Evolutionary conservation across 1,139 yeast species (phyloP).

Genomic region (Scheffersomyces titani): DNA sequence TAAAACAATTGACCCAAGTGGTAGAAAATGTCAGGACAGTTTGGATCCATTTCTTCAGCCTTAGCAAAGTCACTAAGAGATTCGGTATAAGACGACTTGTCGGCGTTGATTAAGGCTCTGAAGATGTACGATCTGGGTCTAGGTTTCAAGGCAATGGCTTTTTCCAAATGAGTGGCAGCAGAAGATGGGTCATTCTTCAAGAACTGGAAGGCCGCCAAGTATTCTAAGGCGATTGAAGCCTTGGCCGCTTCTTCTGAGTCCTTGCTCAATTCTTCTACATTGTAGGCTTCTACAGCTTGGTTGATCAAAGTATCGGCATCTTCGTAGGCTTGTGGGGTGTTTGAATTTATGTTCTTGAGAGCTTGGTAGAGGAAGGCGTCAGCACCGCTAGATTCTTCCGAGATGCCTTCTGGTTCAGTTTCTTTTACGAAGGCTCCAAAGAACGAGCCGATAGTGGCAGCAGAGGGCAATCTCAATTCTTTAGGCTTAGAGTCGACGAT

Average conservation of each 20-base stretch:
- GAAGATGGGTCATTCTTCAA: slow-evolving; percentile 70
- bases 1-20: slow-evolving; percentile 94
- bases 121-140: slow-evolving; percentile 82
- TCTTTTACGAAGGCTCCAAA: slow-evolving; percentile 68
- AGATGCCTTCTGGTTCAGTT: slow-evolving; percentile 50
- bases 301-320: slow-evolving; percentile 69
- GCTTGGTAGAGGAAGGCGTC: slow-evolving; percentile 72
- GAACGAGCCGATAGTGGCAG: slow-evolving; percentile 83
- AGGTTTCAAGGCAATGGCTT: slow-evolving; percentile 68
- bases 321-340: slow-evolving; percentile 72
- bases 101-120: slow-evolving; percentile 84
- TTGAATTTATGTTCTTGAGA: slow-evolving; percentile 59
- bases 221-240: slow-evolving; percentile 72
- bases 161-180: slow-evolving; percentile 59
- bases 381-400: slow-evolving; percentile 48
- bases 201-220: slow-evolving; percentile 79
- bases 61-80: slow-evolving; percentile 71
- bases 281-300: slow-evolving; percentile 64
- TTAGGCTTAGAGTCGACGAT: slow-evolving; percentile 62
- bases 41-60: slow-evolving; percentile 71
- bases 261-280: slow-evolving; percentile 34
- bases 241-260: slow-evolving; percentile 52
- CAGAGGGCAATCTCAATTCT: slow-evolving; percentile 67
- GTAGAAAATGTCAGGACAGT: slow-evolving; percentile 82
- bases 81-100: slow-evolving; percentile 61